A percentile compares a stretch with the other conserved stretches of the same genome.
Conservation (phyloP, 1,284 basidiomycete species). For the Pseudozyma flocculosa region DNA sequence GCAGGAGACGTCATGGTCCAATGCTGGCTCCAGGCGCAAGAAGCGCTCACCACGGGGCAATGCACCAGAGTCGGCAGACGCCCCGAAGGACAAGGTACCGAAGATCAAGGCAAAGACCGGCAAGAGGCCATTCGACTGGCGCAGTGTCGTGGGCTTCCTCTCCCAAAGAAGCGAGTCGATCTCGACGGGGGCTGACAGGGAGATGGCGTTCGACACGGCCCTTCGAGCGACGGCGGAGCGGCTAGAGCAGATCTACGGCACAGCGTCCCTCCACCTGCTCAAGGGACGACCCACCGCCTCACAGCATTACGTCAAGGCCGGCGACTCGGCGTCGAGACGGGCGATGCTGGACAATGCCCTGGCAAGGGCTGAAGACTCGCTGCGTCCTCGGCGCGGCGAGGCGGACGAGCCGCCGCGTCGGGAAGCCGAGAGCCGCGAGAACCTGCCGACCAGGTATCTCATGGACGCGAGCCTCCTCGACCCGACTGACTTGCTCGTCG, state of each 20-base stretch:
- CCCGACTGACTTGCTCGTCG: background rate
- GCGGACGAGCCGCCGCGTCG: no score
- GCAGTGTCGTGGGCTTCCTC: background rate
- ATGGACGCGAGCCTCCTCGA: background rate
- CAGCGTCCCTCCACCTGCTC: background rate
- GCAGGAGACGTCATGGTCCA: background rate
- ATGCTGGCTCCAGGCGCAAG: no score
- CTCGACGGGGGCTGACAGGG: background rate
- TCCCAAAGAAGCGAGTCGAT: background rate
- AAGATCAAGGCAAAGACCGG: no score
- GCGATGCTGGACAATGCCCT: background rate
- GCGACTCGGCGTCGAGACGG: background rate
- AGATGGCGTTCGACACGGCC: background rate
- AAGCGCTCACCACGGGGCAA: no score
- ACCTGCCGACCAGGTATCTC: background rate
- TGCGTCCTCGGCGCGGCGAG: background rate
- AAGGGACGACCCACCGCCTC: background rate
- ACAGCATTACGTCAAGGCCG: background rate
- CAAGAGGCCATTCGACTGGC: background rate
- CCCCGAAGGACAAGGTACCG: no score
- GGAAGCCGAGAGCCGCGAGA: no score
- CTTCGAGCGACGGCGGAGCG: background rate
- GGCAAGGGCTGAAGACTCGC: background rate
- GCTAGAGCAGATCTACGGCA: background rate
- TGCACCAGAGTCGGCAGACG: no score